These are phyloP conservation scores for Chlorella sp. DNA, from an alignment of 139 green algal genomes.

Conservation along the genomic window DNA sequence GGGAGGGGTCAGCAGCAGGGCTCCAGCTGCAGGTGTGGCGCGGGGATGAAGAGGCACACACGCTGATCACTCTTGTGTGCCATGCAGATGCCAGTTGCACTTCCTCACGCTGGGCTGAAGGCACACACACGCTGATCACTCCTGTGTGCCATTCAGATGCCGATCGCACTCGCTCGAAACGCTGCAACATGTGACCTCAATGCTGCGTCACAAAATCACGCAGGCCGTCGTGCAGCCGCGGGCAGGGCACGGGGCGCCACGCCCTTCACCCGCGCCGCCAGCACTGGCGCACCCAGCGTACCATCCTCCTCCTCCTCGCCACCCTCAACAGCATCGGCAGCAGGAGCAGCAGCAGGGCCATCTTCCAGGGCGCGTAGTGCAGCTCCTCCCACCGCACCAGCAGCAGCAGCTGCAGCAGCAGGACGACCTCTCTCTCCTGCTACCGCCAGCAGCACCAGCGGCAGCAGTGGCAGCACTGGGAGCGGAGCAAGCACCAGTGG, in stretches of 20 bases:
- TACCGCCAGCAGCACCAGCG: background rate
- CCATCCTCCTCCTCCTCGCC: too few relatives aligned
- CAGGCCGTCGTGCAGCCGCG: background rate
- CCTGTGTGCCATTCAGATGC: background rate
- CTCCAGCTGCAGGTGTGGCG: background rate
- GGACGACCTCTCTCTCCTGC: background rate
- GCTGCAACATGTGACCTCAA: background rate
- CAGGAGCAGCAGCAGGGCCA: too few relatives aligned
- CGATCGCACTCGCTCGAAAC: too few relatives aligned
- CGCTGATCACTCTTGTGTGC: background rate
- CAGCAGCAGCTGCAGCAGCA: background rate
- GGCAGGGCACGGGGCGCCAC: background rate
- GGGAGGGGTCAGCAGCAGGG: too few relatives aligned
- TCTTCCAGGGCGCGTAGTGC: background rate
- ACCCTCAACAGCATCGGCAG: too few relatives aligned
- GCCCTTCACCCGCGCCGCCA: background rate
- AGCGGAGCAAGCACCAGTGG: background rate
- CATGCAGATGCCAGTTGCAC: background rate
- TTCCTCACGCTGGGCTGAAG: background rate
- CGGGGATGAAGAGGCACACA: background rate
- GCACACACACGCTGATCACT: background rate
- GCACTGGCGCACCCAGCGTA: too few relatives aligned
- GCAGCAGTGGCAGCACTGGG: background rate
- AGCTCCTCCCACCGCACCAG: background rate
- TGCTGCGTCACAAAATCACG: background rate